Evolutionary conservation across 345 rosid genomes (phyloP).

Genomic region (Laguncularia racemosa): DNA sequence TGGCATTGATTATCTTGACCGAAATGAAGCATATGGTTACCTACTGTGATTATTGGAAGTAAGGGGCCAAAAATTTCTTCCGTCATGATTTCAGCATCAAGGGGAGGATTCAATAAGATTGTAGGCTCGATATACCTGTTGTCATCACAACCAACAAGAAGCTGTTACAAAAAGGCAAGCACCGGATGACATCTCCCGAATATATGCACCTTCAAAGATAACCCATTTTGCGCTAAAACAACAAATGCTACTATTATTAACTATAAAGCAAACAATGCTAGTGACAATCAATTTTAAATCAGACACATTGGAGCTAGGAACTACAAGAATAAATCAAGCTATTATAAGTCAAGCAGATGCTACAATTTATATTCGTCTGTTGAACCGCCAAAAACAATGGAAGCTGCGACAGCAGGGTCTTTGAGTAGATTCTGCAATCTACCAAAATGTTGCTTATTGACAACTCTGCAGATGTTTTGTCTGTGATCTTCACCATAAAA

Average conservation of each 20-base stretch:
- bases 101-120: constrained; percentile 55
- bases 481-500: constrained; percentile 60
- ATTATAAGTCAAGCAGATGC: constrained; percentile 2
- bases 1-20: neutral
- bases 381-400: constrained; percentile 68
- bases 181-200: neutral
- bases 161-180: neutral
- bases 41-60: constrained; percentile 62
- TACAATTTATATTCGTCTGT: constrained; percentile 56
- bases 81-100: constrained; percentile 52
- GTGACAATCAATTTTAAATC: too few species aligned
- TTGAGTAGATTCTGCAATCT: constrained; percentile 42
- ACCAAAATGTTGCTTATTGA: constrained; percentile 38
- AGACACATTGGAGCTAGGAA: neutral
- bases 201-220: too few species aligned
- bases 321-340: neutral
- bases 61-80: constrained; percentile 63
- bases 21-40: neutral
- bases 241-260: too few species aligned
- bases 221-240: too few species aligned
- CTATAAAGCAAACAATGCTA: too few species aligned
- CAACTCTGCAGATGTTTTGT: constrained; percentile 45
- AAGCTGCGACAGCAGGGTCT: constrained; percentile 54
- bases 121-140: constrained; percentile 60
- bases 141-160: neutral